Conservation (phyloP, 2,329 filamentous ascomycete genomes). For the Phialophora verrucosa region DNA sequence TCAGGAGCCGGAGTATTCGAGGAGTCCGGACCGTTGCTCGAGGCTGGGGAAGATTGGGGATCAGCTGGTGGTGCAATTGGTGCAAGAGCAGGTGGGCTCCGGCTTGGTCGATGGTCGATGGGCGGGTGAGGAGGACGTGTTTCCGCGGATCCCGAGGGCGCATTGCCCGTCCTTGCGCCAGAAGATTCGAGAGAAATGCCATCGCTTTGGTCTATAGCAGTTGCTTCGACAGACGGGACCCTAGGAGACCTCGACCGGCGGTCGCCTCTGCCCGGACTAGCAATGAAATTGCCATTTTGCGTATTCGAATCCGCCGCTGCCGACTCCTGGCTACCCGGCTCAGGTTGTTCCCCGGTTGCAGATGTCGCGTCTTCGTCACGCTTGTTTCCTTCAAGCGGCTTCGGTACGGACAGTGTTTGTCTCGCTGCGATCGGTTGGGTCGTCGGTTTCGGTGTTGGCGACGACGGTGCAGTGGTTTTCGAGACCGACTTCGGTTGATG, state of each 20-base stretch:
- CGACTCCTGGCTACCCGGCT: background rate
- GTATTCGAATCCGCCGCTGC: background rate
- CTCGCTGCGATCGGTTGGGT: conserved; percentile 11
- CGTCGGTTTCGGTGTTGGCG: conserved; percentile 10
- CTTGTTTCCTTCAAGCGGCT: conserved; percentile 1
- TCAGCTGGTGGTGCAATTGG: conserved; percentile 37
- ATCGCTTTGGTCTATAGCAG: background rate
- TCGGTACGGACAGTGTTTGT: background rate
- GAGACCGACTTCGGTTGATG: conserved; percentile 6
- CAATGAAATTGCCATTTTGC: conserved; percentile 10
- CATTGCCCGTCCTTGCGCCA: background rate
- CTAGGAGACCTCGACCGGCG: conserved; percentile 14
- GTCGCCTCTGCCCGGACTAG: background rate
- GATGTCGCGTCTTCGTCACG: conserved; percentile 1
- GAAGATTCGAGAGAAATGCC: background rate
- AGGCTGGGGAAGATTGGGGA: conserved; percentile 60
- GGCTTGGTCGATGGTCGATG: conserved; percentile 10
- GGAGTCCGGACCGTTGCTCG: conserved; percentile 72
- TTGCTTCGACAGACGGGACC: background rate
- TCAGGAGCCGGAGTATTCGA: conserved; percentile 73
- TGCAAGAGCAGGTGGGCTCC: conserved; percentile 23
- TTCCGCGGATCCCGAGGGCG: conserved; percentile 1
- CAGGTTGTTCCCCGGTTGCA: background rate
- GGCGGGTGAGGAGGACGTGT: conserved; percentile 3
- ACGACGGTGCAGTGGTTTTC: conserved; percentile 12